Evolutionary conservation across 2,329 filamentous ascomycete species (phyloP), one percentile per base, ranked within the genome.

Genomic region (Trichoderma semiorbis): DNA sequence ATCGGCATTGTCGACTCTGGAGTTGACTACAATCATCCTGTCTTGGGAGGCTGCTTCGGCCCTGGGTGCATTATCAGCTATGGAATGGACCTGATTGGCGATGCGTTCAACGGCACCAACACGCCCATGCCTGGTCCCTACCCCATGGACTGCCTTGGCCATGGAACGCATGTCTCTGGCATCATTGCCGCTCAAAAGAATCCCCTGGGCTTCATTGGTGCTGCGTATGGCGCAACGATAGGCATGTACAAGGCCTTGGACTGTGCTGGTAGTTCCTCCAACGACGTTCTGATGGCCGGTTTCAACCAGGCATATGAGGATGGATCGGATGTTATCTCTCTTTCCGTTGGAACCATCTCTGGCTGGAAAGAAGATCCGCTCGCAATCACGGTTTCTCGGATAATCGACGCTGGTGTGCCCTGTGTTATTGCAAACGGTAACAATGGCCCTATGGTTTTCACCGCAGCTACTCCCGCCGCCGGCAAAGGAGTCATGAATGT

Each of bases 1-100:
- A 79, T 89, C 75, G 87, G 80, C 50, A 79, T 89, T 7, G 81
- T 89, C 26, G 87, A 89, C 75, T 85, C 82, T 21, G 87, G 87
- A 75, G 72, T 84, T 32, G 84, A 86, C 72, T 85, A 85, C 73
- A 80, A 77, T 2, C 84, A 85, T 70, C 82, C 83, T 11, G 81
- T 83, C 18, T 80, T 86, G 3, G 84, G 84, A 7, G 84, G 84
- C 10, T 83, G 84, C 63, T 86, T 85, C 71, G 85, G 85, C 1
- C 28, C 69, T 8, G 84, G 83, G 0, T 85, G 80, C 74, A 79
- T 85, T 12, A 80, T 87, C 10, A 78, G 79, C 8, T 79, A 79
- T 70, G 85, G 85, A 1, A 80, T 78, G 47, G 84, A 85, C 61
- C 77, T 86, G 62, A 79, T 83, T 4, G 83, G 83, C 7, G 81